These are phyloP conservation scores for Coemansia sp. DNA, from an alignment of 192 early-diverging fungal genomes.

Conservation along the genomic window DNA sequence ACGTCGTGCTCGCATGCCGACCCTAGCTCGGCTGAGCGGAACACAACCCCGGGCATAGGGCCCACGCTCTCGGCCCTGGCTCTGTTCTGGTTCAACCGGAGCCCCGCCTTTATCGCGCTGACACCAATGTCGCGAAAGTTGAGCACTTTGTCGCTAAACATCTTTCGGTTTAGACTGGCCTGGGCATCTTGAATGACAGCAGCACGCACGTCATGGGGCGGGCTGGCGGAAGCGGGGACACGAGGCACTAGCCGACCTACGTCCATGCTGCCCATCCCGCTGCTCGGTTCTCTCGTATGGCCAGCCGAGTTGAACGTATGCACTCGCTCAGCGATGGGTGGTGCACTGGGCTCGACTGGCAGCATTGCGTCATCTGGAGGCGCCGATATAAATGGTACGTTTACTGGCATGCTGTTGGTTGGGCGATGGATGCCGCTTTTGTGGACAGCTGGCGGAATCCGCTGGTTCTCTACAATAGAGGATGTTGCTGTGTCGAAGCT, in stretches of 20 bases:
- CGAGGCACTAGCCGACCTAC: not conserved
- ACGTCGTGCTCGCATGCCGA: constrained; percentile 46
- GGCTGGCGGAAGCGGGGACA: constrained; percentile 5
- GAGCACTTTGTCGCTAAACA: constrained; percentile 45
- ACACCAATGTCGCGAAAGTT: constrained; percentile 51
- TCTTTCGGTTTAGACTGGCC: constrained; percentile 11
- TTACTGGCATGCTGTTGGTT: constrained; percentile 23
- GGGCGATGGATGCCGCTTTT: constrained; percentile 20
- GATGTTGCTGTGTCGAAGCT: constrained; percentile 6
- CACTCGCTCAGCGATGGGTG: constrained; percentile 21
- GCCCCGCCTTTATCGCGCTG: constrained; percentile 35
- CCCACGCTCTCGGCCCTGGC: constrained; percentile 18
- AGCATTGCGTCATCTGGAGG: constrained; percentile 9
- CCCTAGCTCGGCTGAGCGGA: constrained; percentile 50
- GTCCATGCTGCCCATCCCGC: not conserved
- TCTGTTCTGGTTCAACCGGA: constrained; percentile 14
- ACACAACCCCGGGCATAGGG: constrained; percentile 50
- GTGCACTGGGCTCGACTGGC: constrained; percentile 24
- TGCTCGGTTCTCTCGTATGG: constrained; percentile 5
- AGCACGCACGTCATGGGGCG: constrained; percentile 24
- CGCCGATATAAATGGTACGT: constrained; percentile 21
- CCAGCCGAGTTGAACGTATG: constrained; percentile 24
- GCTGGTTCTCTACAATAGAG: not conserved
- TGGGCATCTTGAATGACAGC: constrained; percentile 31
- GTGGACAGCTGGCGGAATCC: constrained; percentile 11